Conservation (phyloP, 148 eudicot genomes). For the Fagopyrum esculentum region DNA sequence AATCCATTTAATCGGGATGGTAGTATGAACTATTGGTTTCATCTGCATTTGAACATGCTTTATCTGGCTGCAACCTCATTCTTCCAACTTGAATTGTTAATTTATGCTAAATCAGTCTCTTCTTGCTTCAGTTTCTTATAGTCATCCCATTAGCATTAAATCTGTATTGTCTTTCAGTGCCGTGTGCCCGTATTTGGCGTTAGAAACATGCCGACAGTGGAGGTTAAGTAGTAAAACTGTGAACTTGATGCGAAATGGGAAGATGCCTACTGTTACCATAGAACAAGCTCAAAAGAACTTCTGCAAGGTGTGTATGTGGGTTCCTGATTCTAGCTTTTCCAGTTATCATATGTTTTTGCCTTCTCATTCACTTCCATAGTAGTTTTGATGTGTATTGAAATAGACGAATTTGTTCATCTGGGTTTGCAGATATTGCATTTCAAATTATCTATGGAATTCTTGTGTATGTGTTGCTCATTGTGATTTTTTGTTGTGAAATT, state of each 20-base stretch:
- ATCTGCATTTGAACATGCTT: not conserved
- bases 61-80: not conserved
- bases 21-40: not conserved
- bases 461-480: not conserved
- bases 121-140: not conserved
- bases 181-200: conserved; percentile 90
- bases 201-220: conserved; percentile 99
- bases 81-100: not conserved
- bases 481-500: conserved; percentile 6
- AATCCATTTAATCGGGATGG: not conserved
- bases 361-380: not conserved
- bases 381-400: not conserved
- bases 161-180: conserved; percentile 49
- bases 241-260: conserved; percentile 93
- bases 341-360: not conserved
- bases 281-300: conserved; percentile 98
- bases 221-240: conserved; percentile 95
- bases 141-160: not conserved
- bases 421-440: not conserved
- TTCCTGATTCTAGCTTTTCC: not conserved
- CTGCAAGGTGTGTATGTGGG: conserved; percentile 58
- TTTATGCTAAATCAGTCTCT: not conserved
- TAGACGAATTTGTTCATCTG: not conserved
- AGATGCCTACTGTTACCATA: conserved; percentile 96
- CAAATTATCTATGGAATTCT: not conserved